These are phyloP conservation scores for Bipolaris bicolor DNA, from an alignment of 2,329 filamentous ascomycete species.

Conservation along the genomic window DNA sequence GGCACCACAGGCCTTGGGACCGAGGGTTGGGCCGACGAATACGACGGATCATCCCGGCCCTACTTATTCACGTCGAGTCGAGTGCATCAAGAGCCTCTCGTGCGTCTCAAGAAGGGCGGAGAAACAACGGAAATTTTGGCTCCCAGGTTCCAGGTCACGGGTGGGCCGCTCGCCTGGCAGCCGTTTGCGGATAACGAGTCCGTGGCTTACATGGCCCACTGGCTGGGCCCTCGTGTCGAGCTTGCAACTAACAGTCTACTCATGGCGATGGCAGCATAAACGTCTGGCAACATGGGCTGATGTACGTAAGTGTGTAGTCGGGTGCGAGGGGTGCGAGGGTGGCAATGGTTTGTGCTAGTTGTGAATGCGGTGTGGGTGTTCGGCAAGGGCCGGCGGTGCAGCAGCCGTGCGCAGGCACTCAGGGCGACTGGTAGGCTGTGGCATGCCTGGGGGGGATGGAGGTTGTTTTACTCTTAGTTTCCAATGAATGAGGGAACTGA, in stretches of 20 bases:
- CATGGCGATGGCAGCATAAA: not conserved
- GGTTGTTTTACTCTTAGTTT: too few species aligned
- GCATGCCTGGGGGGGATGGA: too few species aligned
- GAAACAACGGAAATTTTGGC: not conserved
- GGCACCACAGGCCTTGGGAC: not conserved
- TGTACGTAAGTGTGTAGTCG: not conserved
- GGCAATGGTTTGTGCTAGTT: not conserved
- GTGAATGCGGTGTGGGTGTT: not conserved
- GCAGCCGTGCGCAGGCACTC: not conserved
- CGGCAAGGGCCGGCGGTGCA: not conserved
- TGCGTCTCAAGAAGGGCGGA: constrained; percentile 4
- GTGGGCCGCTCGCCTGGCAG: not conserved
- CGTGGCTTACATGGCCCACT: too few species aligned
- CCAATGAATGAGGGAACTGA: too few species aligned
- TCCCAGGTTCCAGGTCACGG: not conserved
- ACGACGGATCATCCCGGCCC: constrained; percentile 1
- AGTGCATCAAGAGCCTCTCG: constrained; percentile 8
- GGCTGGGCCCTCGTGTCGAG: too few species aligned
- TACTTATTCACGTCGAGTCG: not conserved
- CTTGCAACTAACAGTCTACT: too few species aligned
- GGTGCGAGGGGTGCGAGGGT: not conserved
- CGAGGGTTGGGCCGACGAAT: constrained; percentile 1
- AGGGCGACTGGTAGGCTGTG: too few species aligned
- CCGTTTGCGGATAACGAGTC: not conserved
- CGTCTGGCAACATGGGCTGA: not conserved